phyloP scores from a whole-genome alignment of 2,329 filamentous ascomycete species.

The Torrubiellomyces zombiae region DNA sequence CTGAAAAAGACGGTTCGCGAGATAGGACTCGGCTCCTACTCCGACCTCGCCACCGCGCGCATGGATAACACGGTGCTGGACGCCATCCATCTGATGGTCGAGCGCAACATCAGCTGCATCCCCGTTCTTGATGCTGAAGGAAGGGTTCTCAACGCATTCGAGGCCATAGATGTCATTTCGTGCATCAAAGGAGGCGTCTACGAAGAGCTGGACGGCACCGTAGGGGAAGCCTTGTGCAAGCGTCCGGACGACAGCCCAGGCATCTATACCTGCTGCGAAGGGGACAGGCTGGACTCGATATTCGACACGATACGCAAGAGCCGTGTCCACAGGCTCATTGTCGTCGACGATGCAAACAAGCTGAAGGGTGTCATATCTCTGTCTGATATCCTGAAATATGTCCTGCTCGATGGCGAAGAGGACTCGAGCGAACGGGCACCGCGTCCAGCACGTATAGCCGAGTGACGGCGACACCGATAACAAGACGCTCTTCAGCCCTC shows the following conservation, averaged over 20 bases:
- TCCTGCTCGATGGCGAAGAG: constrained; percentile 64
- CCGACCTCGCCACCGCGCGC: constrained; percentile 59
- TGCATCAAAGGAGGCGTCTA: constrained; percentile 89
- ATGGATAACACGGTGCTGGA: constrained; percentile 91
- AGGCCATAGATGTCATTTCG: constrained; percentile 91
- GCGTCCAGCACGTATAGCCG: no score
- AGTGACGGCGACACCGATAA: no score
- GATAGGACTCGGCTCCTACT: constrained; percentile 72
- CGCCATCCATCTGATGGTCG: constrained; percentile 84
- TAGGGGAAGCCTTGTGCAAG: constrained; percentile 79
- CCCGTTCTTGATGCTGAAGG: constrained; percentile 72
- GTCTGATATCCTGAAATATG: constrained; percentile 92
- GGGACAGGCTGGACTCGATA: constrained; percentile 85
- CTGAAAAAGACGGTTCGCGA: constrained; percentile 77
- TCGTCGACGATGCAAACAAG: constrained; percentile 78
- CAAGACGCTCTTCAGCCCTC: no score
- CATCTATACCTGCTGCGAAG: constrained; percentile 87
- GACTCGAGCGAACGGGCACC: constrained; percentile 17
- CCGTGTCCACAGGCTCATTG: constrained; percentile 78
- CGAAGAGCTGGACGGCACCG: constrained; percentile 70
- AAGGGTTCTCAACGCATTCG: constrained; percentile 84
- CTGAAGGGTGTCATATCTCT: constrained; percentile 82
- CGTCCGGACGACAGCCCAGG: constrained; percentile 83
- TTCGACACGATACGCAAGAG: constrained; percentile 95
- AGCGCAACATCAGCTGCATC: constrained; percentile 84